Evolutionary conservation across 495 filamentous ascomycete species (phyloP).

Genomic region (Bombardia bombarda): DNA sequence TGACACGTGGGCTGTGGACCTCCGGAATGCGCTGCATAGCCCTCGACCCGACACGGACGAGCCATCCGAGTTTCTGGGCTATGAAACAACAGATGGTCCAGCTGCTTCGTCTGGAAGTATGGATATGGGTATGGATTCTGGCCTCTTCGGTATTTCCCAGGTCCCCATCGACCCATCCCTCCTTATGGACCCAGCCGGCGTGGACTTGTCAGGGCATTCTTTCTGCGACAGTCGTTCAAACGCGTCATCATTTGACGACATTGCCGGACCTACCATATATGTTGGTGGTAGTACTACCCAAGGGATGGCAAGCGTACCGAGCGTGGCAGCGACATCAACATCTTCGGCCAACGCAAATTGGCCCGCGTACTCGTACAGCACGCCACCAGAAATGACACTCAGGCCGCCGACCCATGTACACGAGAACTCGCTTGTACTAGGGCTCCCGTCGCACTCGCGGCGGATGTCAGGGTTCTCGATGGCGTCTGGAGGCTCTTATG

Average conservation of each 20-base stretch:
- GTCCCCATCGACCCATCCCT: constrained; percentile 22
- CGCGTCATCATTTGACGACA: constrained; percentile 19
- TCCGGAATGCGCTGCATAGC: constrained; percentile 3
- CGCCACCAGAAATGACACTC: constrained; percentile 4
- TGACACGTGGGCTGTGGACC: constrained; percentile 8
- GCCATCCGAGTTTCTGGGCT: too few species aligned
- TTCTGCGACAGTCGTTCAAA: constrained; percentile 15
- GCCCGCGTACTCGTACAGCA: neutral
- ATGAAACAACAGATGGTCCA: neutral
- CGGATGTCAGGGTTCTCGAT: neutral
- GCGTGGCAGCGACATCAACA: neutral
- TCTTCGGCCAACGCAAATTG: neutral
- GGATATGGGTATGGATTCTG: neutral
- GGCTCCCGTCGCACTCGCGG: neutral
- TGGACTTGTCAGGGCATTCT: constrained; percentile 10
- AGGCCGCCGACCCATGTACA: constrained; percentile 6
- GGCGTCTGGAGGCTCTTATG: neutral
- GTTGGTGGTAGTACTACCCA: constrained; percentile 5
- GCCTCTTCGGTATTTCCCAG: constrained; percentile 9
- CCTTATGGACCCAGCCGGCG: constrained; percentile 16
- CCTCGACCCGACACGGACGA: too few species aligned
- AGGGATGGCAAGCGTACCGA: neutral
- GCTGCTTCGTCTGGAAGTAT: neutral
- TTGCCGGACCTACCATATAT: constrained; percentile 7
- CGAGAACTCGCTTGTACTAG: neutral